Evolutionary conservation across 306 rosid species (phyloP).

Genomic region (Astragalus membranaceus): DNA sequence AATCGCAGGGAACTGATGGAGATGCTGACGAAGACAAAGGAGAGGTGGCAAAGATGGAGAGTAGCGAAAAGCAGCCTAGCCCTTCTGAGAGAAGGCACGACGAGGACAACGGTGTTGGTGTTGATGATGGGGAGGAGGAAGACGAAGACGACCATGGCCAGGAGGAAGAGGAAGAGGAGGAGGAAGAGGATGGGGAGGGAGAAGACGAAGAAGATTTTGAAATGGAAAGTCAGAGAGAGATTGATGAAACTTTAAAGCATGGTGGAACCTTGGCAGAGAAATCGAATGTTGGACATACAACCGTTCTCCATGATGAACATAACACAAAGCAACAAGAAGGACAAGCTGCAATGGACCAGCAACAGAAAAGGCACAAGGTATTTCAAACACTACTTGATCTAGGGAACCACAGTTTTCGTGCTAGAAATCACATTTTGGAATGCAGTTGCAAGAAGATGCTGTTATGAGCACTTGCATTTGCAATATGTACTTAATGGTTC

Average conservation of each 20-base stretch:
- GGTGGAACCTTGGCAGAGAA: slow-evolving; percentile 39
- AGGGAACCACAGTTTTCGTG: not conserved
- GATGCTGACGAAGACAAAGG: slow-evolving; percentile 45
- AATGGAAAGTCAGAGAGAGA: slow-evolving; percentile 35
- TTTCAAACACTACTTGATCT: not conserved
- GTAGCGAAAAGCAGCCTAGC: slow-evolving; percentile 40
- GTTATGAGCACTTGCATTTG: slow-evolving; percentile 9
- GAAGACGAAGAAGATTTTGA: slow-evolving; percentile 58
- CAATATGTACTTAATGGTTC: slow-evolving; percentile 4
- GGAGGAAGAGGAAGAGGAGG: slow-evolving; percentile 43
- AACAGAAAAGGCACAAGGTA: slow-evolving; percentile 50
- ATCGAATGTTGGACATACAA: slow-evolving; percentile 27
- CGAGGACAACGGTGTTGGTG: slow-evolving; percentile 33
- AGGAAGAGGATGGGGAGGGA: slow-evolving; percentile 44
- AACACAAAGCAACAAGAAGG: slow-evolving; percentile 24
- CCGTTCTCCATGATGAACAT: slow-evolving; percentile 26
- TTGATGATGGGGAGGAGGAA: slow-evolving; percentile 48
- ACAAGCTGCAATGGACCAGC: slow-evolving; percentile 24
- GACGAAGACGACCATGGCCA: slow-evolving; percentile 45
- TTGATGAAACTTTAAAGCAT: slow-evolving; percentile 34
- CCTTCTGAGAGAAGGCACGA: slow-evolving; percentile 44
- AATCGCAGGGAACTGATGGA: slow-evolving; percentile 45
- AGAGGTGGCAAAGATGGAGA: slow-evolving; percentile 44
- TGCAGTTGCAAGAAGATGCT: not conserved
- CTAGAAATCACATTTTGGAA: too few species aligned